These are phyloP conservation scores for Sutorius australiensis DNA, from an alignment of 768 basidiomycete genomes.

Conservation along the genomic window DNA sequence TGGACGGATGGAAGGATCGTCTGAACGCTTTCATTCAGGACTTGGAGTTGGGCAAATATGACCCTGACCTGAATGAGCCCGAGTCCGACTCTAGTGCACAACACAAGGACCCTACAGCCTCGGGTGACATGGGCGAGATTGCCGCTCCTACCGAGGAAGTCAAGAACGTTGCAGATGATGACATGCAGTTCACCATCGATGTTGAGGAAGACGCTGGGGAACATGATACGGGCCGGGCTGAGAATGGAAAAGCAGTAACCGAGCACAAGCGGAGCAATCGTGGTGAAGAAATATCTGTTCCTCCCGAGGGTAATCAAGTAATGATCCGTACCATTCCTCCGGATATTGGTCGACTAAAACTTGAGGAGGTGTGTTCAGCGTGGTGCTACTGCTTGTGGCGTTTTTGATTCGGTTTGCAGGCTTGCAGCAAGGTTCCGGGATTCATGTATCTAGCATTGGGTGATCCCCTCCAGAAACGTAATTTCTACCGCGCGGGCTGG, in stretches of 20 bases:
- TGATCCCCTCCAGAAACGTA: constrained; percentile 89
- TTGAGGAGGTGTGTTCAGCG: constrained; percentile 70
- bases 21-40: constrained; percentile 71
- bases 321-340: constrained; percentile 96
- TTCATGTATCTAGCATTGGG: constrained; percentile 87
- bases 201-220: constrained; percentile 68
- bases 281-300: constrained; percentile 67
- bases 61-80: constrained; percentile 66
- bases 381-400: neutral
- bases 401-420: constrained; percentile 40
- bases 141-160: constrained; percentile 45
- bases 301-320: constrained; percentile 81
- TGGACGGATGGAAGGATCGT: constrained; percentile 79
- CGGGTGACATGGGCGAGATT: constrained; percentile 36
- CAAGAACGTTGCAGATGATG: constrained; percentile 59
- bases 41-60: constrained; percentile 81
- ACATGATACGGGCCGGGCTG: constrained; percentile 50
- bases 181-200: constrained; percentile 71
- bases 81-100: constrained; percentile 50
- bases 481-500: constrained; percentile 95
- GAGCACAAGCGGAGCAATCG: constrained; percentile 51
- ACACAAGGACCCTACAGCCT: constrained; percentile 45
- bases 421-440: constrained; percentile 71
- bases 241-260: constrained; percentile 53
- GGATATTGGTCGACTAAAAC: constrained; percentile 81